A percentile compares a stretch with the other conserved stretches of the same genome.
These are phyloP conservation scores for Debaryomyces tyrocola DNA, from an alignment of 805 yeast species.

Conservation along the genomic window DNA sequence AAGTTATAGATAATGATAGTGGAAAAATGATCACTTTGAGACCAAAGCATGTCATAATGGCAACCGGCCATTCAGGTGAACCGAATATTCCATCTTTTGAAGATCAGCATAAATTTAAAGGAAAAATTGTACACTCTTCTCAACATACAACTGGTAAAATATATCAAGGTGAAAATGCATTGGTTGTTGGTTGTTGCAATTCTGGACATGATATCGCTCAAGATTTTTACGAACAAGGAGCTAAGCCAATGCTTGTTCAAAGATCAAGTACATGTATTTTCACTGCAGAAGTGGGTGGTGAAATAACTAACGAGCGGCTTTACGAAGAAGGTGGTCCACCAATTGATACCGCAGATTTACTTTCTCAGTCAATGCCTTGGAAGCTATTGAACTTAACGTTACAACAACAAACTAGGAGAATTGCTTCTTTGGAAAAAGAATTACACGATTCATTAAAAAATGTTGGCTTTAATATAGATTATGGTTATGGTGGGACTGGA, in stretches of 20 bases:
- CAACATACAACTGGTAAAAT: slow-evolving; percentile 38
- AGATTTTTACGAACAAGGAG: slow-evolving; percentile 45
- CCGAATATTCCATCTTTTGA: slow-evolving; percentile 29
- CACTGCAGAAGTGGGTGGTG: slow-evolving; percentile 31
- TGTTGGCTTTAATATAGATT: slow-evolving; percentile 38
- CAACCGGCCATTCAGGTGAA: slow-evolving; percentile 40
- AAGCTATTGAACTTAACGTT: slow-evolving; percentile 25
- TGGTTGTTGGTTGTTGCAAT: slow-evolving; percentile 46
- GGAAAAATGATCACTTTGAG: slow-evolving; percentile 20
- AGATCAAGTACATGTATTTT: slow-evolving; percentile 46
- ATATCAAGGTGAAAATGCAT: slow-evolving; percentile 39
- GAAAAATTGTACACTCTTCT: slow-evolving; percentile 42
- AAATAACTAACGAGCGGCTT: slow-evolving; percentile 23
- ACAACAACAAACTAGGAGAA: slow-evolving; percentile 32
- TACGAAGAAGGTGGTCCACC: slow-evolving; percentile 36
- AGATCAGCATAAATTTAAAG: slow-evolving; percentile 36
- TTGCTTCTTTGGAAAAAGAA: slow-evolving; percentile 6
- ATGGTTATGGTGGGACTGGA: slow-evolving; percentile 45
- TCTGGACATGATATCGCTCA: slow-evolving; percentile 47
- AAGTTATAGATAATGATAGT: slow-evolving; percentile 21
- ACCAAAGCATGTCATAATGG: slow-evolving; percentile 39
- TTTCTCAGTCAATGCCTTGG: slow-evolving; percentile 34
- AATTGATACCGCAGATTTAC: slow-evolving; percentile 36
- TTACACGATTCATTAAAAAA: slow-evolving; percentile 11
- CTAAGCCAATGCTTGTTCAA: slow-evolving; percentile 43